Evolutionary conservation across 805 yeast genomes (phyloP).

Genomic region (Lachancea nothofagi): DNA sequence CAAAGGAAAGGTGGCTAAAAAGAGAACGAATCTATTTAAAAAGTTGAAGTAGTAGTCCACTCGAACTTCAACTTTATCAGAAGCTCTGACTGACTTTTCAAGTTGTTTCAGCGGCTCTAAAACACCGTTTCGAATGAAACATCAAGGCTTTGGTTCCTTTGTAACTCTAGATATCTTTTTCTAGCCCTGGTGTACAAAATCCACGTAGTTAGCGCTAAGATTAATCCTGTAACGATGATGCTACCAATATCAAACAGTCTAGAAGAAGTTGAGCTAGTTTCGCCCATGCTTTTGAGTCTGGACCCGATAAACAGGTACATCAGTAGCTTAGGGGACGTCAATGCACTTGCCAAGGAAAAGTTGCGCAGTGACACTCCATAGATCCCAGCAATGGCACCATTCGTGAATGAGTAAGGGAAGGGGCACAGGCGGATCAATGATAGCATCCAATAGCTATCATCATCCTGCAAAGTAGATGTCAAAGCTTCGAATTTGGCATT

Average conservation of each 20-base stretch:
- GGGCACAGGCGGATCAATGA: constrained; percentile 82
- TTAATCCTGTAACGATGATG: constrained; percentile 48
- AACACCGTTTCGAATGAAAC: constrained; percentile 8
- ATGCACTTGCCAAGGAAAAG: constrained; percentile 62
- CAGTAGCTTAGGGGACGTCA: constrained; percentile 80
- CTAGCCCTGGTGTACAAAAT: constrained; percentile 54
- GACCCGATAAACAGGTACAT: constrained; percentile 74
- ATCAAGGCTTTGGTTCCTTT: constrained; percentile 16
- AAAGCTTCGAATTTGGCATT: constrained; percentile 70
- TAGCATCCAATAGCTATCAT: constrained; percentile 59
- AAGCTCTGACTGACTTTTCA: not conserved
- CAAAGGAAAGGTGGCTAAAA: constrained; percentile 8
- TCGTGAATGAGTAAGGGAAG: constrained; percentile 84
- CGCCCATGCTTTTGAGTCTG: constrained; percentile 64
- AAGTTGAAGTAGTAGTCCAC: not conserved
- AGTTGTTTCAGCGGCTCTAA: not conserved
- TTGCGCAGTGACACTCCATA: constrained; percentile 62
- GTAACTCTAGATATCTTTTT: constrained; percentile 32
- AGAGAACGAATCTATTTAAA: constrained; percentile 9
- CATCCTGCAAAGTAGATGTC: constrained; percentile 65
- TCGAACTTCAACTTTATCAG: no score
- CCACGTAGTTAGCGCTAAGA: constrained; percentile 58
- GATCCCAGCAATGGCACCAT: constrained; percentile 87
- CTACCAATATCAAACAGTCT: constrained; percentile 59
- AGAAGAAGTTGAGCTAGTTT: constrained; percentile 44